Percentiles rank a stretch among this genome's conserved stretches.
Evolutionary conservation across 163 green algal genomes (phyloP).

Genomic region (Chlamydomonas reinhardtii): DNA sequence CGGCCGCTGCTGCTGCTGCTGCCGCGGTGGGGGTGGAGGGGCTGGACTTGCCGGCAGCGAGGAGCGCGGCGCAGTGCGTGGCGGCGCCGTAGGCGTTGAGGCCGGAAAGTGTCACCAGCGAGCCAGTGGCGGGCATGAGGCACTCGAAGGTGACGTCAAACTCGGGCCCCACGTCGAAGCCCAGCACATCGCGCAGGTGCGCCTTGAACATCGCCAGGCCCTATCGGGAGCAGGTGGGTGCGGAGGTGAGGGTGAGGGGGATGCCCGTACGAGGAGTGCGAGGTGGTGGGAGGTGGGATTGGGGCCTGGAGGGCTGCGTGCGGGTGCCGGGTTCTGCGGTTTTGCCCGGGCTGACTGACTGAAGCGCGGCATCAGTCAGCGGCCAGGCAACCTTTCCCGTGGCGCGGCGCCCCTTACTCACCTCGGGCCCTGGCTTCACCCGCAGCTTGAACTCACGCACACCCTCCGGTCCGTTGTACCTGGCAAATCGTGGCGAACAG

Average conservation of each 20-base stretch:
- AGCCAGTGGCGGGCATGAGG: slow-evolving; percentile 45
- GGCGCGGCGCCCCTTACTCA: background rate
- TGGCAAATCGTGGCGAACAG: background rate
- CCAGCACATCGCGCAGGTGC: slow-evolving; percentile 34
- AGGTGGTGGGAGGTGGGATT: no score
- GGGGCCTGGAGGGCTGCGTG: no score
- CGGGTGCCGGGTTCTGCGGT: no score
- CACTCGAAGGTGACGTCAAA: slow-evolving; percentile 54
- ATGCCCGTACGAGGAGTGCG: no score
- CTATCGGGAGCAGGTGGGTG: background rate
- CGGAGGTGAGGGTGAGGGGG: no score
- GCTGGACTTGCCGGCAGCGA: slow-evolving; percentile 16
- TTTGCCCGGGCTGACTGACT: no score
- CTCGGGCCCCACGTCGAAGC: slow-evolving; percentile 45
- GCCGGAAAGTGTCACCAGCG: slow-evolving; percentile 38
- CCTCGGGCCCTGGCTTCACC: slow-evolving; percentile 42
- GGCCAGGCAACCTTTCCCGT: no score
- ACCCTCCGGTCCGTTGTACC: slow-evolving; percentile 44
- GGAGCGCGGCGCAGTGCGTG: slow-evolving; percentile 51
- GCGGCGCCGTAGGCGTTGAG: slow-evolving; percentile 48
- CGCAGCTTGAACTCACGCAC: slow-evolving; percentile 44
- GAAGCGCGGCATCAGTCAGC: no score
- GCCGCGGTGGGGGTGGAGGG: background rate
- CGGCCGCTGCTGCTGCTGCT: background rate
- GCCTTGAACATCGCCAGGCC: slow-evolving; percentile 45